Evolutionary conservation across 306 rosid species (phyloP), one percentile per base, ranked within the genome.

Genomic region (Urtica urens): DNA sequence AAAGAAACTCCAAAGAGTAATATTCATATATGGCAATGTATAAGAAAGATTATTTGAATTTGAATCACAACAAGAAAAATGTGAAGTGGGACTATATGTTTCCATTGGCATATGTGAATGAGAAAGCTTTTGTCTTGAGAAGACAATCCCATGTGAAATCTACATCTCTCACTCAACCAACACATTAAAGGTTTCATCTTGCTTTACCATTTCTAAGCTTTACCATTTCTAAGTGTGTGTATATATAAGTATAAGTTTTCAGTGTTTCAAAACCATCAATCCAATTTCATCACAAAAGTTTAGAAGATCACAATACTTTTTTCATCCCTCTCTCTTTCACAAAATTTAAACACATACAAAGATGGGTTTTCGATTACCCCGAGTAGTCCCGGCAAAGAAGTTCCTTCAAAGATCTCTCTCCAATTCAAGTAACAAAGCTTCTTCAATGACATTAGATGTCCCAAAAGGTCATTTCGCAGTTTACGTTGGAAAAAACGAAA

Each of bases 391-490:
- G 6, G 23, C 39, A 3, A 53, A 48, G 37, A 34, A 47, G 42
- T 40, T 59, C 26, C 64, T 43, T 15, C 27, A 16, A 20, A 11
- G 62, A 20, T 56, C 51, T 14, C 11, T 44, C 26, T 56, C 41
- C 11, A 19, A 6, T 7, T 55, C 60, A 42, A 55, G 15, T 8
- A 55, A 41, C 9, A 27, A 38, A 14, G 37, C 2, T 10, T 9
- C 13, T 24, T 57, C 53, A 37, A 65, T 31, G 12, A 39, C 35
- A 2, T 19, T 7, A 34, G 62, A 67, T 40, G 69, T 79, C n/a
- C 72, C 72, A 26, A 71, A 68, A 51, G 79, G 73, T 38, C 30
- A 59, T 28, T 45, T 67, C 42, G 75, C 83, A 3, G 73, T 76
- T 1, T 76, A 76, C 19, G 81, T 76, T 23, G 83, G 83, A 16